Conservation (phyloP, 148 eudicot species). For the Selenicereus undatus region DNA sequence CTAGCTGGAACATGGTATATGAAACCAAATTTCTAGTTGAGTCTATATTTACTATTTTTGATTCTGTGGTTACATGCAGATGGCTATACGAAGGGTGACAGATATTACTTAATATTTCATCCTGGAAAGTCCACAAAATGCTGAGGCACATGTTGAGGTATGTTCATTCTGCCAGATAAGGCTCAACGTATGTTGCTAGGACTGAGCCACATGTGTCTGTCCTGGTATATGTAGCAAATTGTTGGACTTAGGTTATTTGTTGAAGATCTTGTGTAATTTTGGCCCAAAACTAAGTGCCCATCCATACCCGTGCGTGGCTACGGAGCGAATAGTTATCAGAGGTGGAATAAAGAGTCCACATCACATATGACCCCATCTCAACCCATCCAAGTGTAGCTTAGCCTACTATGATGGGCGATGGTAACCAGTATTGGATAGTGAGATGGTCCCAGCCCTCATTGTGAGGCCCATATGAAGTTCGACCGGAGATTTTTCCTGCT, state of each 20-base stretch:
- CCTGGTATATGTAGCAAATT: not conserved
- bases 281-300: not conserved
- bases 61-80: not conserved
- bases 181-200: not conserved
- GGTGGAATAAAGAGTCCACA: not conserved
- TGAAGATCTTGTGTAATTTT: not conserved
- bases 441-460: not conserved
- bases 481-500: not conserved
- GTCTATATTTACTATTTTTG: not conserved
- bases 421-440: not conserved
- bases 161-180: slow-evolving; percentile 2
- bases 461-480: not conserved
- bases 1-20: not conserved
- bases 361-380: not conserved
- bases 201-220: not conserved
- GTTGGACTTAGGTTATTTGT: not conserved
- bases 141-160: not conserved
- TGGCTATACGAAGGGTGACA: not conserved
- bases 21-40: not conserved
- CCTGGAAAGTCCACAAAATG: not conserved
- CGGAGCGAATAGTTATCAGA: not conserved
- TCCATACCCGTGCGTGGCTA: not conserved
- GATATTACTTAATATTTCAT: not conserved
- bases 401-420: not conserved
- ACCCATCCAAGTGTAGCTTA: not conserved